Conservation (phyloP, 441 rosid species). For the Populus tomentosa region DNA sequence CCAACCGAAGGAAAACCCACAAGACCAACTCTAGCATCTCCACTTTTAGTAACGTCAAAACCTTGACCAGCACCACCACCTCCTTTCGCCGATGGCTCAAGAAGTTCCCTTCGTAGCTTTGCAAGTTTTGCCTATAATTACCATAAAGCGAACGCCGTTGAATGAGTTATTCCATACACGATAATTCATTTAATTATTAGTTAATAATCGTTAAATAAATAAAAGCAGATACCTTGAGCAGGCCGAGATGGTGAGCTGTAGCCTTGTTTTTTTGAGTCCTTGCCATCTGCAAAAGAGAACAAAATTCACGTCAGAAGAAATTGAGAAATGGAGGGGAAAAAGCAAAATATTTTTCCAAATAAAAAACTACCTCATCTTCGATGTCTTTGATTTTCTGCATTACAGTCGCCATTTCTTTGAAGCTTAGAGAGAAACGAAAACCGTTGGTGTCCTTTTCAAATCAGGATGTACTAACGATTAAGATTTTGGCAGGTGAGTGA, state of each 20-base stretch:
- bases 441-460: constrained; percentile 2
- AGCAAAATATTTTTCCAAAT: not conserved
- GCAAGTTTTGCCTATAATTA: constrained; percentile 83
- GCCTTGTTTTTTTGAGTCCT: constrained; percentile 87
- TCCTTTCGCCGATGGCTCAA: constrained; percentile 85
- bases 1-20: constrained; percentile 98
- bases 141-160: constrained; percentile 5
- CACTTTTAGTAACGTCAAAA: constrained; percentile 96
- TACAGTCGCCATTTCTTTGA: constrained; percentile 58
- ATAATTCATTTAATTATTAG: not conserved
- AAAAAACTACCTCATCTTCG: constrained; percentile 65
- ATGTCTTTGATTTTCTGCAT: constrained; percentile 90
- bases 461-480: not conserved
- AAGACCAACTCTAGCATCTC: constrained; percentile 93
- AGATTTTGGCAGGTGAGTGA: not conserved
- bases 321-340: not conserved
- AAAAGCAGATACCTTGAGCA: constrained; percentile 63
- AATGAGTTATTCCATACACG: not conserved
- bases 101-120: constrained; percentile 87
- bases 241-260: constrained; percentile 89
- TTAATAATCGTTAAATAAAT: not conserved
- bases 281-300: constrained; percentile 53
- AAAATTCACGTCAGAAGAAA: not conserved
- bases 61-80: constrained; percentile 80
- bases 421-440: not conserved